phyloP scores from a whole-genome alignment of 371 early-diverging fungal genomes.

The Mortierella sp. region DNA sequence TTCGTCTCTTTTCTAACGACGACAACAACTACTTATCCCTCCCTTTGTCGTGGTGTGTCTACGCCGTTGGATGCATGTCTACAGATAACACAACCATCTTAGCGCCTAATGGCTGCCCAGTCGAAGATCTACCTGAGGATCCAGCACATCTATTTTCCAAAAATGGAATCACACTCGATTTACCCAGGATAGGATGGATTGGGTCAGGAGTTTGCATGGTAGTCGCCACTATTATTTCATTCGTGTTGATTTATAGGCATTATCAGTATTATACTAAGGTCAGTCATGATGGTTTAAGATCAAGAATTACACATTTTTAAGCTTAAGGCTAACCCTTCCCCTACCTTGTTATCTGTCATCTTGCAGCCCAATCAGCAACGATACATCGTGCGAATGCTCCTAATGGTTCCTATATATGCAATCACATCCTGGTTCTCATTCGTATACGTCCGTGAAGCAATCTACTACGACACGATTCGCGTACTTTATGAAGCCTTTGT shows the following conservation, averaged over 20 bases:
- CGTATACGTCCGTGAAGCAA: conserved; percentile 70
- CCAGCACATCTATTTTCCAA: conserved; percentile 42
- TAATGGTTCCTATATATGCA: conserved; percentile 82
- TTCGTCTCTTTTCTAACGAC: not conserved
- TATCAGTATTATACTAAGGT: conserved; percentile 52
- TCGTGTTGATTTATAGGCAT: conserved; percentile 48
- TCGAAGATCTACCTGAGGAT: conserved; percentile 37
- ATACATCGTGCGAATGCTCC: conserved; percentile 72
- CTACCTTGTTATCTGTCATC: too few species aligned
- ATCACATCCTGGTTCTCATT: conserved; percentile 75
- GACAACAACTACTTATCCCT: not conserved
- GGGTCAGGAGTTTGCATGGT: conserved; percentile 26
- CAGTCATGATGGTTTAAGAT: too few species aligned
- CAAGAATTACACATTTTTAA: too few species aligned
- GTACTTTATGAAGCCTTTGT: conserved; percentile 77
- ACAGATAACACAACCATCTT: conserved; percentile 10
- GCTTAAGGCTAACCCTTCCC: too few species aligned
- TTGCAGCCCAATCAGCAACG: conserved; percentile 66
- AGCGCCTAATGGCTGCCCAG: conserved; percentile 44
- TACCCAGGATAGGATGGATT: conserved; percentile 54
- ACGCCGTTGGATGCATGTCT: conserved; percentile 26
- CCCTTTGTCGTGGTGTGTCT: not conserved
- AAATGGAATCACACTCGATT: conserved; percentile 40
- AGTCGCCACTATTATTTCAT: conserved; percentile 26
- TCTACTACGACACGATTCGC: conserved; percentile 73